Evolutionary conservation across 1,284 basidiomycete genomes (phyloP), one percentile per base, ranked within the genome.

Genomic region (Ceratobasidium sp.): DNA sequence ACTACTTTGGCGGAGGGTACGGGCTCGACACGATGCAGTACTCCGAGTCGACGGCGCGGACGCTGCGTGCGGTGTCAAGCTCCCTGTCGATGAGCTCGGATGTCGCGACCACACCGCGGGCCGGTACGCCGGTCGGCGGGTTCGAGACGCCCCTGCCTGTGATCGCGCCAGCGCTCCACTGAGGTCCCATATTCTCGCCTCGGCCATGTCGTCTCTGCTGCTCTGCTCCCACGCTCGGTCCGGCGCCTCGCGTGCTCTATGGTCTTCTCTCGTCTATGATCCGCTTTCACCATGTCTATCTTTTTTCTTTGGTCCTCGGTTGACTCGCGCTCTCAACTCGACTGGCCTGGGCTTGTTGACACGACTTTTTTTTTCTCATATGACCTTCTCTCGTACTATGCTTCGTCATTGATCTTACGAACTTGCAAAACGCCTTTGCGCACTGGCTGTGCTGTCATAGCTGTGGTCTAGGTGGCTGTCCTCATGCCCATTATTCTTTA

Each of bases 361-460:
- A 38, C 35, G 35, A 38, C 35, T 38, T 38, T 38, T 38, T 38
- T 38, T 11, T 38, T 58, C 13, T 58, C 13, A 43, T 41, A 62
- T 62, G 50, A 28, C 30, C 26, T 32, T 18, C 35, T 41, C 16
- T 58, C 14, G 35, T 30, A 11, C 35, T 58, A 43, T 58, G 57
- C 23, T 58, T 21, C 41, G 5, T 35, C 7, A 35, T 32, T 35
- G 11, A 11, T 32, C 26, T 59, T 35, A 23, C 23, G 26, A 46
- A 46, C 49, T 32, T 66, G 23, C 44, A 66, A 66, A 50, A 38
- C 62, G 32, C 62, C 62, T 52, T 47, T 66, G 46, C 49, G 62
- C 62, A 52, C 62, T 52, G 46, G 62, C 62, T 66, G 62, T 66
- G 46, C 62, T 41, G 32, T 41, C 49, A 66, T 66, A 54, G 64